These are phyloP conservation scores for Ilyonectria sp. DNA, from an alignment of 2,329 filamentous ascomycete genomes.

Conservation along the genomic window DNA sequence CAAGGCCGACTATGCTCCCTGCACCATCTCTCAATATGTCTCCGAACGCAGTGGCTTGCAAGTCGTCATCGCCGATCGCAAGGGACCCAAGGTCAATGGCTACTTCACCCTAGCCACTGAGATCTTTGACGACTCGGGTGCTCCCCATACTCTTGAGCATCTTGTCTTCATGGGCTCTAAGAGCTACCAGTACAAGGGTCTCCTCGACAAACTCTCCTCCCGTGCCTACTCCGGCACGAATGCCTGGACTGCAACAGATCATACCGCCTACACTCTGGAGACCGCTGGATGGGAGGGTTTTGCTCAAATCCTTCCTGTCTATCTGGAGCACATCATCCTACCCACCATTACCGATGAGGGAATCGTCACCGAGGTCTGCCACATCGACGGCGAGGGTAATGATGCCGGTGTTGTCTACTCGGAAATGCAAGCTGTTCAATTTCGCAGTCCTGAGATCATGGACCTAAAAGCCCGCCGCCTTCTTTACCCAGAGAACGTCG, in stretches of 20 bases:
- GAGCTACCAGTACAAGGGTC: constrained; percentile 93
- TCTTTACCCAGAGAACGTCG: constrained; percentile 89
- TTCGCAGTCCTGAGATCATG: constrained; percentile 87
- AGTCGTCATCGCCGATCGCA: constrained; percentile 90
- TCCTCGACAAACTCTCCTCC: constrained; percentile 94
- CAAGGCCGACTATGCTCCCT: constrained; percentile 90
- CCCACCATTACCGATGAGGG: constrained; percentile 94
- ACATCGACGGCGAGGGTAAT: constrained; percentile 92
- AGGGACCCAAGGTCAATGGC: constrained; percentile 94
- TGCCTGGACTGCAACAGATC: constrained; percentile 96
- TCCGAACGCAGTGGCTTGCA: constrained; percentile 96
- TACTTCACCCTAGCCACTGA: constrained; percentile 97
- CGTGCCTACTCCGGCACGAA: constrained; percentile 95
- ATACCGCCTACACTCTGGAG: constrained; percentile 96
- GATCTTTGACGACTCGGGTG: constrained; percentile 96
- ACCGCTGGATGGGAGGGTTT: constrained; percentile 98
- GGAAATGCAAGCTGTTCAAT: constrained; percentile 97
- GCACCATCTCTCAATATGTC: constrained; percentile 93
- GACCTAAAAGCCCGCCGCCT: constrained; percentile 84
- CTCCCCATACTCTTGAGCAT: constrained; percentile 89
- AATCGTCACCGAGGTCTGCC: constrained; percentile 96
- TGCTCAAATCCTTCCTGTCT: constrained; percentile 92
- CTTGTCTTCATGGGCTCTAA: constrained; percentile 92
- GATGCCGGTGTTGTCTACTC: constrained; percentile 98
- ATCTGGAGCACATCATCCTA: constrained; percentile 92